Evolutionary conservation across 345 rosid genomes (phyloP), one percentile per base, ranked within the genome.

Genomic region (Aurinia saxatilis): DNA sequence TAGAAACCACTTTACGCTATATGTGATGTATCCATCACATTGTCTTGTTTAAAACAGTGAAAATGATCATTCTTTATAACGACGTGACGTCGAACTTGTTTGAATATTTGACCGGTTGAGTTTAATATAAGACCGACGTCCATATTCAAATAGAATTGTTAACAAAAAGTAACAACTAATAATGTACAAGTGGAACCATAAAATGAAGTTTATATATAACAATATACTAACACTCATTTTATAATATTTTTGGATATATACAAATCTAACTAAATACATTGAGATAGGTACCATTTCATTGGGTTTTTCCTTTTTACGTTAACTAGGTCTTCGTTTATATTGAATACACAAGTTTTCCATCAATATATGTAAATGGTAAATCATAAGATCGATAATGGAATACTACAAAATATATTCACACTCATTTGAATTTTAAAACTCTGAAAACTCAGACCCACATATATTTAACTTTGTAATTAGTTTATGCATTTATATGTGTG

Each of bases 91-190:
- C 13, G 33, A 23, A 45, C 11, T 15, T 44, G 45, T 52, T 46
- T 36, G 44, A 69, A 46, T 69, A 37, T 69, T 69, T 69, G 68
- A 54, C 63, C 36, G 44, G 18, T 12, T 29, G 29, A 29, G 45
- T 54, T 53, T 51, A 42, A 27, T 52, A 27, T 52, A 62, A 23
- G 35, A 47, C 63, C 57, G 45, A 45, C 57, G 47, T 54, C 62
- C 16, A 54, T 34, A 54, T 53, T 65, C 30, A 65, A 65, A 45
- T 54, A 21, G 45, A 44, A 21, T 54, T 34, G 53, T 21, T 23
- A 50, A 2, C 40, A 27, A 19, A 60, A 57, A 17, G 10, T 33
- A 36, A 36, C 15, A 36, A 18, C 44, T 45, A 60, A 45, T 9
- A 16, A 70, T 10, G 19, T 39, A 30, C 57, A 54, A 61, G 51